Evolutionary conservation across 208 protist species (phyloP), one percentile per base, ranked within the genome.

Genomic region (Novymonas esmeraldas): DNA sequence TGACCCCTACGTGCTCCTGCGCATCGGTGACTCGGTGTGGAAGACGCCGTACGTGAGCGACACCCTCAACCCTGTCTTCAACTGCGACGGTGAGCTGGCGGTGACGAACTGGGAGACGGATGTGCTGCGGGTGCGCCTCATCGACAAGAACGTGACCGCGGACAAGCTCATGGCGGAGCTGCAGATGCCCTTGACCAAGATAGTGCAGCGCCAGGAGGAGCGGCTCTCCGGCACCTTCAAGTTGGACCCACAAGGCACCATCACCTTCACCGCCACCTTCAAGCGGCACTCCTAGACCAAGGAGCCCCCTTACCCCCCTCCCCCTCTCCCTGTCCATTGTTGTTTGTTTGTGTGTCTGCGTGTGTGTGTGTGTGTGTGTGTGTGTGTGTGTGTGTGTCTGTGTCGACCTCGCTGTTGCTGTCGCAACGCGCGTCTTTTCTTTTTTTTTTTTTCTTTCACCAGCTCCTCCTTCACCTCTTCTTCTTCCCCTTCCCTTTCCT

Each of bases 1-100:
- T 6, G 87, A 93, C 63, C 87, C 87, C 28, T 93, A 93, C 74
- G 87, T 90, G 13, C 36, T 83, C 41, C 60, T 93, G 41, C 78
- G 77, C 41, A 55, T 93, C 16, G 70, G 74, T 13, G 69, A 59
- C 42, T 64, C 79, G 34, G 78, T 65, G n/a, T 18, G 63, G 24
- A 60, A 78, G 65, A 86, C 83, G 28, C 51, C 51, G 24, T 78
- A 81, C 66, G 42, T 88, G 54, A 81, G 67, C 46, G 73, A 56
- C 36, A 84, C 70, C 36, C 79, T 93, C 38, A 79, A 93, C 66
- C 87, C 87, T 0, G 64, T 65, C 20, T 93, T 81, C 50, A 87
- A 89, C 64, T 93, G 79, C 67, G 78, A 85, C 13, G 76, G 76
- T 13, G 87, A 87, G 44, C 55, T 92, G 45, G 61, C 71, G 18